Base-by-base conservation (phyloP, 2,329 filamentous ascomycete species). In the Diaporthe humulicola region DNA sequence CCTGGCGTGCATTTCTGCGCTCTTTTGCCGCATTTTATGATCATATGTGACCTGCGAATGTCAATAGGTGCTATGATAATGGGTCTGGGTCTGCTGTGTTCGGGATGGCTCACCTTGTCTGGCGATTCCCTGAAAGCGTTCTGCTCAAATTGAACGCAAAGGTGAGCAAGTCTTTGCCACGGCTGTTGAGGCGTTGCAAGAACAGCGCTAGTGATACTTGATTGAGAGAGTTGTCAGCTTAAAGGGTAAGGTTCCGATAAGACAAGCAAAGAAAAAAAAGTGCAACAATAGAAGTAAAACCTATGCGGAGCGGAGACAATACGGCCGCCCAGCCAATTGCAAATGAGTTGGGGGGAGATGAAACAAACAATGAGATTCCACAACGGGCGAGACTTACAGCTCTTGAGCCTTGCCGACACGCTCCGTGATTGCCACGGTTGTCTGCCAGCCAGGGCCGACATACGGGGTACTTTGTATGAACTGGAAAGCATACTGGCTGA, bases 201-300 rank as follows among this genome's bases (percentile, higher is more conserved):
- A 6, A 85, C 83, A 22, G 88, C 84, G 73, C 89, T 90, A 19
- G 88, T 84, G 58, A 90, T 86, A n/a, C 89, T 91, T 71, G 56
- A 74, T 78, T 74, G 77, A 73, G 52, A 45, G 25, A 64, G 36
- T 5, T 60, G n/a, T 70, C 50, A 74, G 45, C 56, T 19, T 17
- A 33, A 45, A 3, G 14, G 25, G 25, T 40, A n/a, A 70, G 3
- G 19, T 50, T 45, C 19, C 22, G 19, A 58, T 25, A 52, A 56
- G 54, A 71, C 30, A 33, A 60, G 56, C 33, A 42, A n/a, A 33
- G 56, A 33, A 42, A n/a, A 33, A 38, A 40, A 25, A 30, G 30
- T 36, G 40, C 17, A 57, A 73, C 50, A 73, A 50, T 48, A 64
- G 22, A 28, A 22, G 45, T 25, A 28, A 22, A 40, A 36, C 52